These are phyloP conservation scores for Nitzschia sp. DNA, from an alignment of 108 stramenopile genomes.

Conservation along the genomic window DNA sequence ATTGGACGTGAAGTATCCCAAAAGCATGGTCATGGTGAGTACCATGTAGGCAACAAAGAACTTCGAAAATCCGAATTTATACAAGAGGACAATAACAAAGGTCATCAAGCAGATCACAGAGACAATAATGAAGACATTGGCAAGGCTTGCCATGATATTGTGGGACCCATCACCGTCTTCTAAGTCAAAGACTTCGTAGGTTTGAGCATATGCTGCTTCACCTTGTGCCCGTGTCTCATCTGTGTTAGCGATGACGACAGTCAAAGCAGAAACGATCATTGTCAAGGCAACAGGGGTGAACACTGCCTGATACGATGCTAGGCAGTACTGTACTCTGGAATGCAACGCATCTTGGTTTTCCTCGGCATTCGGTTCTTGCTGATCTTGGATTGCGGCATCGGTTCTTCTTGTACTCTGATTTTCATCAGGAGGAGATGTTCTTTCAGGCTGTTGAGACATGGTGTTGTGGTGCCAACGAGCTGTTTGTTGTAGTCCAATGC, in stretches of 20 bases:
- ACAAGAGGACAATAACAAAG: slow-evolving; percentile 86
- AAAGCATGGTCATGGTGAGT: slow-evolving; percentile 70
- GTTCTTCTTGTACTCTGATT: no score
- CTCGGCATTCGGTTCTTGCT: no score
- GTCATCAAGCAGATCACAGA: slow-evolving; percentile 82
- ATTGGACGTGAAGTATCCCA: slow-evolving; percentile 79
- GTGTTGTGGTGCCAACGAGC: no score
- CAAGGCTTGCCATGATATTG: slow-evolving; percentile 65
- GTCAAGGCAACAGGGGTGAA: slow-evolving; percentile 50
- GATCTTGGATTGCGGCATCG: no score
- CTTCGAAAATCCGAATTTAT: slow-evolving; percentile 89
- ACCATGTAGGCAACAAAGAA: slow-evolving; percentile 88
- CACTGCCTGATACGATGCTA: slow-evolving; percentile 70
- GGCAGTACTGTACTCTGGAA: slow-evolving; percentile 21
- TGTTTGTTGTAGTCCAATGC: no score
- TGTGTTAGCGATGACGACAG: slow-evolving; percentile 63
- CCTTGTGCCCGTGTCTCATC: slow-evolving; percentile 57
- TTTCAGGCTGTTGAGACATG: no score
- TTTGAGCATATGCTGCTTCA: slow-evolving; percentile 47
- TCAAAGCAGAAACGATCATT: slow-evolving; percentile 75
- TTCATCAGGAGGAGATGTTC: no score
- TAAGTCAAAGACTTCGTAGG: slow-evolving; percentile 59
- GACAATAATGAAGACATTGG: slow-evolving; percentile 93
- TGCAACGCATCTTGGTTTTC: not conserved
- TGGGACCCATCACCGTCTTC: slow-evolving; percentile 52